Base-by-base conservation (phyloP, 257 asterid species). In the Dorcoceras hygrometricum region DNA sequence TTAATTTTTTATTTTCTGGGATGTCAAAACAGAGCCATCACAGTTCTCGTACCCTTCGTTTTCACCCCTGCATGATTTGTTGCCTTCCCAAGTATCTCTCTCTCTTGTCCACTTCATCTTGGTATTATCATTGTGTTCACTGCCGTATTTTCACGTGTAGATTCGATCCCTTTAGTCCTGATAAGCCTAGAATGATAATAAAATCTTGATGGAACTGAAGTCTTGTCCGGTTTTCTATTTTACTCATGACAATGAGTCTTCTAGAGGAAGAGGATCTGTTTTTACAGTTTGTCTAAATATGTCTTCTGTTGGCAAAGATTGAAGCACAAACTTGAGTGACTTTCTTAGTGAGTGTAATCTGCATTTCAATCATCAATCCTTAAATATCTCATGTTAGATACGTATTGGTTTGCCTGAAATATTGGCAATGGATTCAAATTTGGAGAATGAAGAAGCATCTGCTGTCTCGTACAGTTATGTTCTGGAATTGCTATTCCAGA, bases 41-140 rank as follows among this genome's bases (percentile, higher is more conserved):
- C 14, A 23, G 8, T 61, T 39, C 27, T 50, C 34, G 48, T 63
- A 7, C 56, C n/a, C 79, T 78, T 71, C 74, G 77, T 67, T 70
- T 76, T 63, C 57, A 63, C 65, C 74, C 57, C 80, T 62, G 11
- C 67, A 68, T 54, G 14, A 28, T 77, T 76, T 61, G 75, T 65
- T 32, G 51, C 57, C 65, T 71, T 77, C 64, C 65, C 31, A 34
- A n/a, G 26, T 8, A 36, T 23, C 62, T 5, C 20, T 70, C 23
- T 55, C 11, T 4, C 26, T 66, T 73, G 79, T 74, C 79, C 65
- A 66, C 0, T 73, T 67, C 58, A 18, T 57, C 34, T 8, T n/a
- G 4, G 8, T 46, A 4, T 16, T 46, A 22, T 24, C 25, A 9
- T 26, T 62, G 29, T 34, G 18, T n/a, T 12, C 16, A 20, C 43